A percentile compares a stretch with the other conserved stretches of the same genome.
phyloP scores from a whole-genome alignment of 2,329 filamentous ascomycete genomes.

The Laburnicola sp. region DNA sequence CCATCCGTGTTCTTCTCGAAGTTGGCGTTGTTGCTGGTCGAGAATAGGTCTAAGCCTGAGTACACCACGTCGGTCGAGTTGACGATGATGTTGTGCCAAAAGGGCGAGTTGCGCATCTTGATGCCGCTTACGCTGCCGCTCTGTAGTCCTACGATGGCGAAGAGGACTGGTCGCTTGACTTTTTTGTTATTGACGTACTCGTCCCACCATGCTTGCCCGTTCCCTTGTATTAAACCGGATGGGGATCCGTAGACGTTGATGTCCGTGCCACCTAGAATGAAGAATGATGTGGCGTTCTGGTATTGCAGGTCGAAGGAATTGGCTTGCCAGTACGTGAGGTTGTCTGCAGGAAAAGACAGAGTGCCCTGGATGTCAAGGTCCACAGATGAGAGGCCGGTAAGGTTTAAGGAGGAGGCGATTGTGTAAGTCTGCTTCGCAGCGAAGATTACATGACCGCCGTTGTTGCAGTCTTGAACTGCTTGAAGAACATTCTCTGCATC shows the following conservation, averaged over 20 bases:
- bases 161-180: constrained; percentile 61
- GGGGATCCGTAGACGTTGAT: constrained; percentile 67
- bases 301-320: constrained; percentile 66
- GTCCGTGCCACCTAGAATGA: constrained; percentile 66
- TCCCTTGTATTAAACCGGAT: constrained; percentile 63
- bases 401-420: constrained; percentile 65
- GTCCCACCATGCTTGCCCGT: constrained; percentile 67
- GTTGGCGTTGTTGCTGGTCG: constrained; percentile 57
- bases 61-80: constrained; percentile 68
- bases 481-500: constrained; percentile 57
- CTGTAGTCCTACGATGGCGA: constrained; percentile 60
- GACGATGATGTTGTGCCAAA: constrained; percentile 69
- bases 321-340: constrained; percentile 69
- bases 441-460: constrained; percentile 65
- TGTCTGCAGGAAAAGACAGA: constrained; percentile 63
- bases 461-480: constrained; percentile 63
- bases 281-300: constrained; percentile 69
- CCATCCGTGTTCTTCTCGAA: constrained; percentile 67
- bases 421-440: constrained; percentile 60
- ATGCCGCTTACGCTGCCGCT: constrained; percentile 62
- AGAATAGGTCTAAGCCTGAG: constrained; percentile 63
- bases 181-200: constrained; percentile 61
- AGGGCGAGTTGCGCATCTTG: constrained; percentile 61
- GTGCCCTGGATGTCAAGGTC: constrained; percentile 65
- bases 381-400: constrained; percentile 65